phyloP scores from a whole-genome alignment of 2,329 filamentous ascomycete genomes.

The Allantophomopsis lycopodina region DNA sequence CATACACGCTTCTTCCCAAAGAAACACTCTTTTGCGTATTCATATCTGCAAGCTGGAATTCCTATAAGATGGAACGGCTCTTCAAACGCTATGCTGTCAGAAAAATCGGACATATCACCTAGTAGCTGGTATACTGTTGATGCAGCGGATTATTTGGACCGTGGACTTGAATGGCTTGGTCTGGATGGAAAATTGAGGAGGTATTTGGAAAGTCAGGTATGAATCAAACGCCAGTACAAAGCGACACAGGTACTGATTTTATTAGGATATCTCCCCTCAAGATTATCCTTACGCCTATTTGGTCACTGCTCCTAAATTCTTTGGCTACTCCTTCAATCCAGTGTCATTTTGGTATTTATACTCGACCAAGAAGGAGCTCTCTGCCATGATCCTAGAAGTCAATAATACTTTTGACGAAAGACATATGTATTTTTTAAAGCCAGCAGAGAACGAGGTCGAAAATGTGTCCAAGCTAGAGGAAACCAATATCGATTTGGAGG shows the following conservation, averaged over 20 bases:
- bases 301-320: constrained; percentile 53
- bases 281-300: constrained; percentile 57
- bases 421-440: constrained; percentile 47
- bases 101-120: constrained; percentile 8
- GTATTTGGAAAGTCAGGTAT: constrained; percentile 43
- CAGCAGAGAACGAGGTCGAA: constrained; percentile 10
- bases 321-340: constrained; percentile 62
- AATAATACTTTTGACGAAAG: constrained; percentile 68
- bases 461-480: not conserved
- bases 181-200: constrained; percentile 48
- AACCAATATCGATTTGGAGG: not conserved
- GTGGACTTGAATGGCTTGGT: constrained; percentile 34
- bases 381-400: constrained; percentile 57
- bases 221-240: not conserved
- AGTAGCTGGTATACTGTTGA: constrained; percentile 39
- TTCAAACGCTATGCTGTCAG: constrained; percentile 41
- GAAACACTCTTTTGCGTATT: constrained; percentile 55
- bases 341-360: constrained; percentile 75
- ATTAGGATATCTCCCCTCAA: constrained; percentile 39
- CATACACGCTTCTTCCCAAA: constrained; percentile 55
- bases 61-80: constrained; percentile 48
- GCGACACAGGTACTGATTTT: not conserved
- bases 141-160: constrained; percentile 44
- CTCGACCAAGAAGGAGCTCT: constrained; percentile 37
- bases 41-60: constrained; percentile 55